Base-by-base conservation (phyloP, 257 asterid species). In the Plantago major region DNA sequence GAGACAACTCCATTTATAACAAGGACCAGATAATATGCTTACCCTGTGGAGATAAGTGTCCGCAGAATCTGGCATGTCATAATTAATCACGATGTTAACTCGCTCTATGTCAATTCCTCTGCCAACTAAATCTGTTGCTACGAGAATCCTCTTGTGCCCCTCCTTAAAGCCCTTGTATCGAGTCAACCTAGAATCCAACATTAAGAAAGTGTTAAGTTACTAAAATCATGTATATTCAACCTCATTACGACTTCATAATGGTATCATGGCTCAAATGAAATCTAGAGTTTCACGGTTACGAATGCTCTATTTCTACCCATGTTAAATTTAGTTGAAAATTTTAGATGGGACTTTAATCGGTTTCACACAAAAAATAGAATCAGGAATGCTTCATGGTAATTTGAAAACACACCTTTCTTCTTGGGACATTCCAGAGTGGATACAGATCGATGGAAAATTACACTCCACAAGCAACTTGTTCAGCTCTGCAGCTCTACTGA, bases 361-460 rank as follows among this genome's bases (percentile, higher is more conserved):
- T 14, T 47, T 47, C 52, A 14, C 15, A 2, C 1, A 47, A 0
- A 12, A 46, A 48, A 4, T 33, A 4, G 40, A 33, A 47, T n/a
- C 30, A 28, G 13, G 7, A 49, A 49, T 22, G 26, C 57, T 9
- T 40, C 7, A 26, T 33, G 8, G 40, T 3, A 4, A 33, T 33
- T 33, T 33, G 7, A 33, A 0, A 33, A 69, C 79, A 14, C 11
- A 87, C 97, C 97, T 86, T 73, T 89, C 97, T 71, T 89, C 97
- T 71, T 89, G 97, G 62, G 97, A 77, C 97, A 89, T 89, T 79
- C 97, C 97, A 71, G 97, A 89, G 74, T 89, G 97, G 62, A 89
- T 89, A 78, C 97, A 89, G 40, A 89, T 89, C 40, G 95, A 86
- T 17, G 97, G 97, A 62, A 89, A 89, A 64, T 89, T 87, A 55